These are phyloP conservation scores for Fusarium sp. DNA, from an alignment of 2,329 filamentous ascomycete genomes.

Conservation along the genomic window DNA sequence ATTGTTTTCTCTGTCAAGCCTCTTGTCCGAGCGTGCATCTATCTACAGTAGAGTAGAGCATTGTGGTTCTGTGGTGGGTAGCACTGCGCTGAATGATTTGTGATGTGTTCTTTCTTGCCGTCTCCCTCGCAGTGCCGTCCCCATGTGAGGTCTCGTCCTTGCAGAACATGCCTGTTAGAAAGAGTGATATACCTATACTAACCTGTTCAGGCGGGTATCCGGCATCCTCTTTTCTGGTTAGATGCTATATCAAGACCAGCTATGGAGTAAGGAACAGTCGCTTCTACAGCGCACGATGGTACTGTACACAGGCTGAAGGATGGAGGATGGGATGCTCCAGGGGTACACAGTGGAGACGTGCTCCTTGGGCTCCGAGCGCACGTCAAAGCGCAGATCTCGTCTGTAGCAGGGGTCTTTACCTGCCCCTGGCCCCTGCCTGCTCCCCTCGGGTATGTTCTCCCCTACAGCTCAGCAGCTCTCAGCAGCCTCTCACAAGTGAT, in stretches of 20 bases:
- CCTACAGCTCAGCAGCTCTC: not conserved
- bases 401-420: constrained; percentile 29
- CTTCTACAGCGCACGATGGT: not conserved
- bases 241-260: not conserved
- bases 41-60: too few species aligned
- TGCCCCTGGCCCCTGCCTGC: constrained; percentile 2
- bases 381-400: constrained; percentile 38
- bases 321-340: not conserved
- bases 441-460: not conserved
- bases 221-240: not conserved
- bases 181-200: not conserved
- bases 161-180: constrained; percentile 1
- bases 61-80: not conserved
- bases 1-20: constrained; percentile 4
- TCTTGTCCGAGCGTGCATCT: constrained; percentile 14
- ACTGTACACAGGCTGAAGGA: not conserved
- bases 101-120: too few species aligned
- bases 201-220: not conserved
- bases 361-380: not conserved
- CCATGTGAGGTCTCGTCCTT: not conserved
- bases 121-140: not conserved
- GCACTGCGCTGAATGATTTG: not conserved
- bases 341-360: not conserved
- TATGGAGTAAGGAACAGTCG: not conserved
- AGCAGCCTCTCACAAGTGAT: constrained; percentile 2